Conservation (phyloP, 768 basidiomycete genomes). For the Naganishia vaughanmartiniae region DNA sequence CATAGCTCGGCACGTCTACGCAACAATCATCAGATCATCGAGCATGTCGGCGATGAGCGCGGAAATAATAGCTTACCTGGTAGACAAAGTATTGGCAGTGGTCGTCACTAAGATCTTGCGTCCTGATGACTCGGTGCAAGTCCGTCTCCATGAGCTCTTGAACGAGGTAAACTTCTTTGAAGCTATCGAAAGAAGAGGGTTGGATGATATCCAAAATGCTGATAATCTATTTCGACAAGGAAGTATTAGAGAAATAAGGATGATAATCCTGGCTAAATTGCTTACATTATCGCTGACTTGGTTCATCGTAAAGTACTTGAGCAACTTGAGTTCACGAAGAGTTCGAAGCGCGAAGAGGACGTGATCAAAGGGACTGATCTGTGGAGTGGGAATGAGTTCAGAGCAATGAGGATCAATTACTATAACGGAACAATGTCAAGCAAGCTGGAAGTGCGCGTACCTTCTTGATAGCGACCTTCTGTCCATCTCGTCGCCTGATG, state of each 20-base stretch:
- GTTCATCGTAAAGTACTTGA: constrained; percentile 61
- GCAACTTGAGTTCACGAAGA: constrained; percentile 84
- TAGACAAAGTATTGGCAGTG: constrained; percentile 98
- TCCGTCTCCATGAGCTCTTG: constrained; percentile 80
- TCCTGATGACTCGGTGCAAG: constrained; percentile 91
- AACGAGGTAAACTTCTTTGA: constrained; percentile 63
- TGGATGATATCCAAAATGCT: constrained; percentile 89
- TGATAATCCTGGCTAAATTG: neutral
- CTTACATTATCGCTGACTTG: constrained; percentile 46
- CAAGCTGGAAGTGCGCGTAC: neutral
- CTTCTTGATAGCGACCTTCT: constrained; percentile 88
- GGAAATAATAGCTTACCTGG: constrained; percentile 55
- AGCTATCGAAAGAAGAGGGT: constrained; percentile 69
- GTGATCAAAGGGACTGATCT: constrained; percentile 91
- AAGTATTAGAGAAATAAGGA: neutral
- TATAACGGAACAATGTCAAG: neutral
- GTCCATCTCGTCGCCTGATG: constrained; percentile 69
- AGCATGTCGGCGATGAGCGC: constrained; percentile 8
- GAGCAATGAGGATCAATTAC: neutral
- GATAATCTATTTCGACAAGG: constrained; percentile 67
- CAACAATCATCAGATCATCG: neutral
- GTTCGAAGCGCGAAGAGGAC: constrained; percentile 57
- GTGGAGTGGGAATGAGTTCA: too few species aligned
- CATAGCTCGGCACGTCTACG: constrained; percentile 78
- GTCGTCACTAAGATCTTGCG: constrained; percentile 89